Evolutionary conservation across 2,329 filamentous ascomycete genomes (phyloP).

Genomic region (Thelonectria blattea): DNA sequence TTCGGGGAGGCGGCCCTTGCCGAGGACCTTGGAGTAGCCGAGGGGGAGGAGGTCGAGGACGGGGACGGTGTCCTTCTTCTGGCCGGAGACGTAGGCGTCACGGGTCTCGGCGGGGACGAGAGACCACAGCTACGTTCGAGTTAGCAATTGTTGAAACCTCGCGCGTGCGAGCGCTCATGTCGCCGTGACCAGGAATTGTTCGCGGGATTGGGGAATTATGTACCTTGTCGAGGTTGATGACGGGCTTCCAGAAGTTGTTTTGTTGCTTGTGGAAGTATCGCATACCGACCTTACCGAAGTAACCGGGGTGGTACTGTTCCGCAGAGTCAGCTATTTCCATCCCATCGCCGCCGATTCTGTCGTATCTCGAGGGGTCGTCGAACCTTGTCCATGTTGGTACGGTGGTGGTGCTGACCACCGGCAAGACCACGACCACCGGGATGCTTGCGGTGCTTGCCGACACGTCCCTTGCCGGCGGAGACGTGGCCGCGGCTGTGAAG

Average conservation of each 20-base stretch:
- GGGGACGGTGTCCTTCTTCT: conserved; percentile 88
- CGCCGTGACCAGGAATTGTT: background rate
- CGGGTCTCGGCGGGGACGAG: conserved; percentile 93
- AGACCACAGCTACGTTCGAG: conserved; percentile 77
- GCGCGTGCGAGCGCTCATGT: too few relatives aligned
- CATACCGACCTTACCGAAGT: conserved; percentile 98
- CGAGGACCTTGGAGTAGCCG: conserved; percentile 98
- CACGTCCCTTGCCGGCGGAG: conserved; percentile 95
- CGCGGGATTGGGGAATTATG: conserved; percentile 32
- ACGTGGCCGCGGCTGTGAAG: conserved; percentile 87
- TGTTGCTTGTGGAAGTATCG: conserved; percentile 95
- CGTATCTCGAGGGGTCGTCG: conserved; percentile 59
- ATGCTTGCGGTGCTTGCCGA: conserved; percentile 98
- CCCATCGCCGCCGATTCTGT: conserved; percentile 18
- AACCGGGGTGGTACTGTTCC: conserved; percentile 90
- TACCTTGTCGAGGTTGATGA: conserved; percentile 99
- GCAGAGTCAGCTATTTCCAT: conserved; percentile 37
- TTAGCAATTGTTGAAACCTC: conserved; percentile 34
- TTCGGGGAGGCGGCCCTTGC: conserved; percentile 94
- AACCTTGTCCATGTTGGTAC: conserved; percentile 73
- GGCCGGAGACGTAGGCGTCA: conserved; percentile 83
- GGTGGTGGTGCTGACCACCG: conserved; percentile 94
- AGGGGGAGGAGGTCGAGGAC: conserved; percentile 97
- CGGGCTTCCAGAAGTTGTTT: conserved; percentile 98
- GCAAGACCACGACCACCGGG: conserved; percentile 85